Percentiles rank a stretch among this genome's conserved stretches.
Evolutionary conservation across 1,139 yeast genomes (phyloP).

Genomic region (Wickerhamiella pararugosa): DNA sequence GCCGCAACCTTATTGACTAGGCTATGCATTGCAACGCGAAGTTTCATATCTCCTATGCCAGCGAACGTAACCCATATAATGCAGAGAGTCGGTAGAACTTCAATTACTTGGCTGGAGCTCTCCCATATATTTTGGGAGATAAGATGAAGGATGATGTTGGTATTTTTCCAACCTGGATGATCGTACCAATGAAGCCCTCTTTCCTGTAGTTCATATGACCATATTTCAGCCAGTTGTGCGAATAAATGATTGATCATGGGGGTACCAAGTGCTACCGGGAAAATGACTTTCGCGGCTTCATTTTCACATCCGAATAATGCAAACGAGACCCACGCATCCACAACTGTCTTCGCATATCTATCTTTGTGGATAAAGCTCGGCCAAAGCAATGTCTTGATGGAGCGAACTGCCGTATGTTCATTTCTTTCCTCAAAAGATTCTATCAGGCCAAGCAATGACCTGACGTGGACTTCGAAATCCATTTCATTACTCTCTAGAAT

Average conservation of each 20-base stretch:
- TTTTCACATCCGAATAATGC: background rate
- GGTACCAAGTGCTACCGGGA: background rate
- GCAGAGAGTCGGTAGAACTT: background rate
- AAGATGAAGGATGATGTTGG: background rate
- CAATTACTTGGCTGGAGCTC: background rate
- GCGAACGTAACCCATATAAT: background rate
- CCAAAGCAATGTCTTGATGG: background rate
- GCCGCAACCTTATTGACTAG: conserved; percentile 1
- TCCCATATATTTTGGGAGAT: background rate
- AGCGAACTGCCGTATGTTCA: background rate
- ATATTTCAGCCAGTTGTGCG: no score
- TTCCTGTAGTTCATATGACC: no score
- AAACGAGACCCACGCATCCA: conserved; percentile 1
- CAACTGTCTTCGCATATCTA: background rate
- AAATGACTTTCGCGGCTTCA: background rate
- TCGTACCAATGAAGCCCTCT: background rate
- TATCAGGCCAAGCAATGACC: background rate
- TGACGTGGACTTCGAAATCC: background rate
- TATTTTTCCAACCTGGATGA: background rate
- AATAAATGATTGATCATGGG: background rate
- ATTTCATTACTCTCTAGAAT: no score
- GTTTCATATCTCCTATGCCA: background rate
- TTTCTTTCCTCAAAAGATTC: background rate
- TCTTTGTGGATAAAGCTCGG: background rate
- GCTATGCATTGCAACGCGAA: background rate